Base-by-base conservation (phyloP, 2,329 filamentous ascomycete genomes). In the Epichloe amarillans region DNA sequence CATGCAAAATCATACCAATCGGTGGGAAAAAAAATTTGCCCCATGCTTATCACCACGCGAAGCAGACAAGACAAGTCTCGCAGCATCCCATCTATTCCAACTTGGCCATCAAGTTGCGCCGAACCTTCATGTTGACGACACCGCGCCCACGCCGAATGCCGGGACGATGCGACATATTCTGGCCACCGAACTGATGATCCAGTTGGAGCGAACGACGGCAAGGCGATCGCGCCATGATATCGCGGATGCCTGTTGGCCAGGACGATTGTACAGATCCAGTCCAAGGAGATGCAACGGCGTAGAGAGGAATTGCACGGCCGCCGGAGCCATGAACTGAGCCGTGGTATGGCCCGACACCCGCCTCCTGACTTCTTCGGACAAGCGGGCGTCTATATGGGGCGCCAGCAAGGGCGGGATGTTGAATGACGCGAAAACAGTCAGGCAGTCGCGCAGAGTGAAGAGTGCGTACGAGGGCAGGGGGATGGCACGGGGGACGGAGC, bases 361-460 rank as follows among this genome's bases (percentile, higher is more conserved):
- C 8, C 53, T 55, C 43, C 52, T 55, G 35, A 82, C 65, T 54
- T 77, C 76, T 51, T 74, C 72, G 47, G 63, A 69, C 54, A 84
- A 61, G 30, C 73, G 71, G 17, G 75, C 68, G 14, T 75, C 78
- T 19, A 95, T 70, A 5, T 71, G 67, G 0, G 88, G 88, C 0
- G 86, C 87, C 10, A 96, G 73, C 2, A 93, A 62, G 0, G 87
- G 79, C 0, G 91, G 91, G 2, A 95, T 71, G 64, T 96, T 96
- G 76, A 96, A 97, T 12, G 82, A 87, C 4, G 88, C 88, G 65
- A 94, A 95, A 60, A 95, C 89, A 48, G 90, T 95, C 54, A 95
- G 70, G 67, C 84, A 88, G 69, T 96, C 90, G 59, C 90, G 82
- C 50, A 84, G 63, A 3, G 86, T 82, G 72, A 95, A 96, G 52